Conservation (phyloP, 2,329 filamentous ascomycete species). For the Fusarium napiforme region DNA sequence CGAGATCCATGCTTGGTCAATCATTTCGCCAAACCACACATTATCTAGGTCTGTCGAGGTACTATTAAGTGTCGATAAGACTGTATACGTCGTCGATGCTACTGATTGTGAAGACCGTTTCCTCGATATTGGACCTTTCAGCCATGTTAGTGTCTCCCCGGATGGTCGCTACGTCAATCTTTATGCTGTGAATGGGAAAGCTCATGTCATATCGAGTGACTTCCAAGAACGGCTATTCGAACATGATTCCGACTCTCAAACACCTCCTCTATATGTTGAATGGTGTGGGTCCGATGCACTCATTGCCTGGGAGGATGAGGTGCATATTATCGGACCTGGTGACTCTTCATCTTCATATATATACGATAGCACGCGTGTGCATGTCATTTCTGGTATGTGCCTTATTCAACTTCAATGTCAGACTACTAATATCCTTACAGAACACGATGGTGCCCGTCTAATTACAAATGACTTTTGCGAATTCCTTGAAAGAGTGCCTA, state of each 20-base stretch:
- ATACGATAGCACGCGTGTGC: constrained; percentile 89
- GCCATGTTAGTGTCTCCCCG: constrained; percentile 89
- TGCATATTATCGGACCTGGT: constrained; percentile 89
- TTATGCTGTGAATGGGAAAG: constrained; percentile 84
- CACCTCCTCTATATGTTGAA: constrained; percentile 85
- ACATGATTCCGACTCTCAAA: constrained; percentile 88
- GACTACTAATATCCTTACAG: constrained; percentile 49
- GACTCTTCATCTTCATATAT: constrained; percentile 82
- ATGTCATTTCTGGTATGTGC: constrained; percentile 79
- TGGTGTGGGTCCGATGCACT: constrained; percentile 98
- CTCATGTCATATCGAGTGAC: constrained; percentile 94
- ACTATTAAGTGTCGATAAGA: constrained; percentile 83
- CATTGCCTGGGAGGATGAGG: constrained; percentile 97
- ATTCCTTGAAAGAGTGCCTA: constrained; percentile 93
- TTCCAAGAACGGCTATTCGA: constrained; percentile 93
- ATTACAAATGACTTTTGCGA: constrained; percentile 96
- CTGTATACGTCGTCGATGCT: constrained; percentile 87
- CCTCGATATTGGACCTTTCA: constrained; percentile 91
- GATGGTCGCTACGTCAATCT: constrained; percentile 89
- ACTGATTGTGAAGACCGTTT: constrained; percentile 91
- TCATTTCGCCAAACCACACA: constrained; percentile 88
- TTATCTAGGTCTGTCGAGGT: constrained; percentile 94
- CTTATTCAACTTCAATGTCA: too few species aligned
- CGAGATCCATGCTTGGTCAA: constrained; percentile 85
- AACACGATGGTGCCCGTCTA: constrained; percentile 86